phyloP scores from a whole-genome alignment of 768 basidiomycete species.

The Clitopilus hobsonii region DNA sequence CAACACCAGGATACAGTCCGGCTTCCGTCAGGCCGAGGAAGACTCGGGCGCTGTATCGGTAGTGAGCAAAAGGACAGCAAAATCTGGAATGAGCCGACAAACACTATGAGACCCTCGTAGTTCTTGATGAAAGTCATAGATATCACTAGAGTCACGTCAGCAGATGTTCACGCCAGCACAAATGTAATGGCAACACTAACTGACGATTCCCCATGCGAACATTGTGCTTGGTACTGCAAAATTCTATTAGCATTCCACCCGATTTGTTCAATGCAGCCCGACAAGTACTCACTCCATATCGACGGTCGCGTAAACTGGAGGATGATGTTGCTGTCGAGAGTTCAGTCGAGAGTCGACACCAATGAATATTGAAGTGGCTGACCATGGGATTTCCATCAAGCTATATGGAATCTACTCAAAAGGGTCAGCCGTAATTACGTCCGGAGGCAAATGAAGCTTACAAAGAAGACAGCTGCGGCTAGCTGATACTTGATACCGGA shows the following conservation, averaged over 20 bases:
- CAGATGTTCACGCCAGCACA: too few relatives aligned
- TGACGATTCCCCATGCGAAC: slow-evolving; percentile 20
- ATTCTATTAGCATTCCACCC: background rate
- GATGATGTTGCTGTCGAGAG: slow-evolving; percentile 19
- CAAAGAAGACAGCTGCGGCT: slow-evolving; percentile 24
- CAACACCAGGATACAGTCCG: slow-evolving; percentile 23
- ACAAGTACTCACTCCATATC: slow-evolving; percentile 17
- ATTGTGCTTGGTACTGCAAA: slow-evolving; percentile 17
- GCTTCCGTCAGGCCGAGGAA: slow-evolving; percentile 21
- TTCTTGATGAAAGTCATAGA: slow-evolving; percentile 20
- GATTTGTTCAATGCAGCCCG: background rate
- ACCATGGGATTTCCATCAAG: slow-evolving; percentile 23
- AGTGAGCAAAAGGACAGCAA: too few relatives aligned
- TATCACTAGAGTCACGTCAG: slow-evolving; percentile 14
- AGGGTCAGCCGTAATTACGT: background rate
- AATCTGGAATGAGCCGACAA: too few relatives aligned
- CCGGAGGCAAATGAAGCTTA: slow-evolving; percentile 3
- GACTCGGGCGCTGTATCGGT: slow-evolving; percentile 18
- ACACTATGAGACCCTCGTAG: slow-evolving; percentile 21
- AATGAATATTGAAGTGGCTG: too few relatives aligned
- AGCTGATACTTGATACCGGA: slow-evolving; percentile 21
- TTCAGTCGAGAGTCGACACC: too few relatives aligned
- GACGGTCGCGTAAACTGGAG: slow-evolving; percentile 20
- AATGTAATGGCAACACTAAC: slow-evolving; percentile 10
- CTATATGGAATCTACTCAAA: slow-evolving; percentile 26